These are phyloP conservation scores for Gymnopilus dilepis DNA, from an alignment of 768 basidiomycete species.

Conservation along the genomic window DNA sequence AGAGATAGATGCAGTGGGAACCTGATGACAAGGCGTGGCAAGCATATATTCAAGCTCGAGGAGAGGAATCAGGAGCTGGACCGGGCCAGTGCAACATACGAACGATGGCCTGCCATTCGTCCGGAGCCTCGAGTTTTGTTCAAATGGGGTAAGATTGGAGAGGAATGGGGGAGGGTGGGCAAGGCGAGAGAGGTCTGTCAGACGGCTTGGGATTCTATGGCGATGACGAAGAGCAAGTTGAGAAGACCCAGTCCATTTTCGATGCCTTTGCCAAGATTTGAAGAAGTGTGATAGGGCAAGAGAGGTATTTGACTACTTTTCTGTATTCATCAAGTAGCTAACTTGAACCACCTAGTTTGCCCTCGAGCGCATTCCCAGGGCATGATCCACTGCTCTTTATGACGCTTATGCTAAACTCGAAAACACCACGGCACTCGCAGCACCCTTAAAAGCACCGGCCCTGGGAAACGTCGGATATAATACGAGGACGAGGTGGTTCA, in stretches of 20 bases:
- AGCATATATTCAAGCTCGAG: slow-evolving; percentile 97
- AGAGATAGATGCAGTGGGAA: slow-evolving; percentile 99
- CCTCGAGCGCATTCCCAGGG: slow-evolving; percentile 88
- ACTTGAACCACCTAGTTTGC: slow-evolving; percentile 85
- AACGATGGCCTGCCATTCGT: slow-evolving; percentile 83
- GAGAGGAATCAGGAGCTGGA: slow-evolving; percentile 91
- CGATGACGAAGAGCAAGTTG: slow-evolving; percentile 89
- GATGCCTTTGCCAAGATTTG: slow-evolving; percentile 88
- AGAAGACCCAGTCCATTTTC: slow-evolving; percentile 95
- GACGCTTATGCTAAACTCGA: slow-evolving; percentile 96
- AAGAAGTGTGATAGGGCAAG: slow-evolving; percentile 98
- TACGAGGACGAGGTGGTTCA: slow-evolving; percentile 96
- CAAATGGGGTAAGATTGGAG: slow-evolving; percentile 89
- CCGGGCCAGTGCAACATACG: slow-evolving; percentile 90
- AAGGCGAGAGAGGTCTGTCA: slow-evolving; percentile 89
- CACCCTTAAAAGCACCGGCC: slow-evolving; percentile 91
- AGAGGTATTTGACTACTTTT: no score
- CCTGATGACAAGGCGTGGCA: slow-evolving; percentile 99
- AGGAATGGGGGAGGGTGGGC: slow-evolving; percentile 73
- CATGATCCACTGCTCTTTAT: slow-evolving; percentile 88
- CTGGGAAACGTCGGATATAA: slow-evolving; percentile 98
- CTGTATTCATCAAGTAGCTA: slow-evolving; percentile 99
- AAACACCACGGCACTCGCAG: slow-evolving; percentile 94
- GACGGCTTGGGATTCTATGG: slow-evolving; percentile 87
- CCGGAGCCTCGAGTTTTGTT: slow-evolving; percentile 84